Percentiles rank a stretch among this genome's conserved stretches.
Evolutionary conservation across 306 rosid species (phyloP).

Genomic region (Medicago arabica): DNA sequence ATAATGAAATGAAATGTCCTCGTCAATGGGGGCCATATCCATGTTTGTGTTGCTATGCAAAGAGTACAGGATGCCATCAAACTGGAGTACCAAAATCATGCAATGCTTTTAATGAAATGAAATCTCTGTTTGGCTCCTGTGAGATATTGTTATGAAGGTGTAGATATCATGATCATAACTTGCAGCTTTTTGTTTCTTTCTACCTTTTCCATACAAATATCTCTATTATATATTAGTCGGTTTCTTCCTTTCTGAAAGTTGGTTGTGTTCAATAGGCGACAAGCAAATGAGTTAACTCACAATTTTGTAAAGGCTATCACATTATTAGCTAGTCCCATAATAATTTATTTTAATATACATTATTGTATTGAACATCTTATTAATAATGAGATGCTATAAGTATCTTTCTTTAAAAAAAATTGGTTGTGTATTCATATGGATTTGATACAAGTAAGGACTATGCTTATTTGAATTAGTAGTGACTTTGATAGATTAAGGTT

Average conservation of each 20-base stretch:
- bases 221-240: not conserved
- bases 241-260: slow-evolving; percentile 1
- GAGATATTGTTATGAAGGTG: slow-evolving; percentile 47
- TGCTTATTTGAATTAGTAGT: too few relatives aligned
- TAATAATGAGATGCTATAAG: too few relatives aligned
- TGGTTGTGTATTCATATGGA: too few relatives aligned
- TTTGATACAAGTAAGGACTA: too few relatives aligned
- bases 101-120: slow-evolving; percentile 51
- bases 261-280: not conserved
- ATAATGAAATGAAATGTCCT: slow-evolving; percentile 27
- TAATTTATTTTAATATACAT: too few relatives aligned
- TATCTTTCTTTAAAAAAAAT: too few relatives aligned
- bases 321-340: too few relatives aligned
- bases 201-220: slow-evolving; percentile 14
- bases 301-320: too few relatives aligned
- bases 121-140: slow-evolving; percentile 50
- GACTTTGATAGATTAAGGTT: too few relatives aligned
- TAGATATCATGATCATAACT: slow-evolving; percentile 45
- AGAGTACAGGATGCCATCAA: slow-evolving; percentile 49
- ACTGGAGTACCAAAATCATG: slow-evolving; percentile 52
- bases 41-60: slow-evolving; percentile 38
- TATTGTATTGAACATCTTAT: too few relatives aligned
- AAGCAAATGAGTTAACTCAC: too few relatives aligned
- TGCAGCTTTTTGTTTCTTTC: slow-evolving; percentile 48
- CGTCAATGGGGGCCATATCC: slow-evolving; percentile 33